Conservation (phyloP, 2,329 filamentous ascomycete species). For the Nemania sp. region DNA sequence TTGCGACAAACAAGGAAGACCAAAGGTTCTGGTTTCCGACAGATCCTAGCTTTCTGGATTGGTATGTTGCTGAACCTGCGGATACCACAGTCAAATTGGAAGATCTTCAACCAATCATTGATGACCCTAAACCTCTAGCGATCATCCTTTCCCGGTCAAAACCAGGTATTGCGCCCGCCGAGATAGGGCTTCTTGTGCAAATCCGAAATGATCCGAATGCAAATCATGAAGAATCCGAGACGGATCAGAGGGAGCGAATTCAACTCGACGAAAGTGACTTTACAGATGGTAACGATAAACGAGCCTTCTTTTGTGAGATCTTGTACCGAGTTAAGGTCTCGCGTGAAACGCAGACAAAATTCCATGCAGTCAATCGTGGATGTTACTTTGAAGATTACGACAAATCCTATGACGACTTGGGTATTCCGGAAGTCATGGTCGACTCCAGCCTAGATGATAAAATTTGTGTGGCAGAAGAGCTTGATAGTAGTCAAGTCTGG, state of each 20-base stretch:
- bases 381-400: neutral
- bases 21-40: conserved; percentile 9
- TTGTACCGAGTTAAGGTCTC: conserved; percentile 2
- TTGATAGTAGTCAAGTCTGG: conserved; percentile 8
- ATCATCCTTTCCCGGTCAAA: neutral
- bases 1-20: neutral
- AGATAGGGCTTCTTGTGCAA: neutral
- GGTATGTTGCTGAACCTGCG: conserved; percentile 6
- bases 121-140: neutral
- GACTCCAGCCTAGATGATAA: neutral
- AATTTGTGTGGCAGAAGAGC: conserved; percentile 11
- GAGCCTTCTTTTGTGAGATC: neutral
- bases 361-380: neutral
- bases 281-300: neutral
- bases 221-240: neutral
- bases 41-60: neutral
- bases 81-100: neutral
- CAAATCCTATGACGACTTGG: neutral
- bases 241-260: neutral
- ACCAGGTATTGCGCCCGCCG: neutral
- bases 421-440: neutral
- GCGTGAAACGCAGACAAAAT: conserved; percentile 1
- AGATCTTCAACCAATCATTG: neutral
- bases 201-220: neutral
- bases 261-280: neutral